Conservation (phyloP, 352 stramenopile genomes). For the Pythium rhizo-oryzae region DNA sequence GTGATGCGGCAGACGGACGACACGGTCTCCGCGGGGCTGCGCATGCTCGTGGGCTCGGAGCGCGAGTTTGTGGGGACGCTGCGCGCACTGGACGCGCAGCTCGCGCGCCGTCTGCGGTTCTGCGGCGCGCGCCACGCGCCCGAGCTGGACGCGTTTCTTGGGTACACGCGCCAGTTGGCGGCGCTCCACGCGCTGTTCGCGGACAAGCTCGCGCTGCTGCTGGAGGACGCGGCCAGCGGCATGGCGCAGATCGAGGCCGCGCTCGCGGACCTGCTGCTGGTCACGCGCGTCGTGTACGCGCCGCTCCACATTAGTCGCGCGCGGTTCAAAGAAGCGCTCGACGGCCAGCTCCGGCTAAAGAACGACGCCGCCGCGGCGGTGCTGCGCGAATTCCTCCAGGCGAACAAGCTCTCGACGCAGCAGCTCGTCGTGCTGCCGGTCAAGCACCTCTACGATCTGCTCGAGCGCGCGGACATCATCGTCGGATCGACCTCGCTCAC, state of each 20-base stretch:
- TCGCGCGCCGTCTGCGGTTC: conserved; percentile 13
- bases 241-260: conserved; percentile 7
- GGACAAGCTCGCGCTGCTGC: conserved; percentile 6
- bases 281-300: conserved; percentile 11
- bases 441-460: conserved; percentile 8
- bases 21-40: conserved; percentile 11
- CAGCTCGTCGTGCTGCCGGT: conserved; percentile 12
- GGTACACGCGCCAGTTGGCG: conserved; percentile 2
- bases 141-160: conserved; percentile 1
- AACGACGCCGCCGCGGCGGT: neutral
- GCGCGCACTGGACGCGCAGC: conserved; percentile 1
- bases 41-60: neutral
- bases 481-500: conserved; percentile 5
- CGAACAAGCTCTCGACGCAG: neutral
- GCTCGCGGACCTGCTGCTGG: conserved; percentile 16
- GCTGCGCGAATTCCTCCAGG: conserved; percentile 18
- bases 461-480: conserved; percentile 11
- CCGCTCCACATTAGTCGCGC: conserved; percentile 11
- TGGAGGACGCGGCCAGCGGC: neutral
- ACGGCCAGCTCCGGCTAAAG: neutral
- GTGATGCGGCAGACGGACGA: conserved; percentile 19
- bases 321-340: conserved; percentile 7
- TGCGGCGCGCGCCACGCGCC: neutral
- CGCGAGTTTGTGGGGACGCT: conserved; percentile 1
- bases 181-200: conserved; percentile 2